These are phyloP conservation scores for Wickerhamomyces strasburgensis DNA, from an alignment of 805 yeast species.

Conservation along the genomic window DNA sequence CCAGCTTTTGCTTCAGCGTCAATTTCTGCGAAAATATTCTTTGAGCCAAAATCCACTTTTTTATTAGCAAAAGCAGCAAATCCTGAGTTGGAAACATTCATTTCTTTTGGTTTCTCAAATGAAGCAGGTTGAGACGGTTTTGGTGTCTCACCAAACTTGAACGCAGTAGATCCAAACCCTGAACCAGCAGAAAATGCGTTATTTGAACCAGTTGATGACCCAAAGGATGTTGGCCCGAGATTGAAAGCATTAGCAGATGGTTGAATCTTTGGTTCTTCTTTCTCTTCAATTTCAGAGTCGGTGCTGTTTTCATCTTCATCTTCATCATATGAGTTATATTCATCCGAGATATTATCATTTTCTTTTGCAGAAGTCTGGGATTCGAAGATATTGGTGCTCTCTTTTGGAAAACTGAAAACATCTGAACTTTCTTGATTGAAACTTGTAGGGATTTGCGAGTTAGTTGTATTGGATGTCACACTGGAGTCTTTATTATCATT, in stretches of 20 bases:
- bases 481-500: no score
- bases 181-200: neutral
- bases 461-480: neutral
- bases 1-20: neutral
- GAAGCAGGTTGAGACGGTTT: neutral
- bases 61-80: conserved; percentile 17
- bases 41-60: conserved; percentile 7
- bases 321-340: conserved; percentile 6
- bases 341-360: conserved; percentile 2
- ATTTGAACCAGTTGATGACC: neutral
- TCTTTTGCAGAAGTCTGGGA: conserved; percentile 1
- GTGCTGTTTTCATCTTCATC: conserved; percentile 1
- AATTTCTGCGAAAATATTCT: conserved; percentile 11
- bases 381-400: neutral
- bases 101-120: neutral
- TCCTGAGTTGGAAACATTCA: conserved; percentile 7
- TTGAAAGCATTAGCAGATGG: neutral
- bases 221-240: conserved; percentile 4
- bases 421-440: no score
- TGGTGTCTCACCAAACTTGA: conserved; percentile 3
- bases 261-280: neutral
- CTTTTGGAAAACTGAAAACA: no score
- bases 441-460: neutral
- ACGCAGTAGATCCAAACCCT: conserved; percentile 8
- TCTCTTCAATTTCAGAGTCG: conserved; percentile 1